phyloP scores from a whole-genome alignment of 2,329 filamentous ascomycete genomes.

The Erysiphe neolycopersici region DNA sequence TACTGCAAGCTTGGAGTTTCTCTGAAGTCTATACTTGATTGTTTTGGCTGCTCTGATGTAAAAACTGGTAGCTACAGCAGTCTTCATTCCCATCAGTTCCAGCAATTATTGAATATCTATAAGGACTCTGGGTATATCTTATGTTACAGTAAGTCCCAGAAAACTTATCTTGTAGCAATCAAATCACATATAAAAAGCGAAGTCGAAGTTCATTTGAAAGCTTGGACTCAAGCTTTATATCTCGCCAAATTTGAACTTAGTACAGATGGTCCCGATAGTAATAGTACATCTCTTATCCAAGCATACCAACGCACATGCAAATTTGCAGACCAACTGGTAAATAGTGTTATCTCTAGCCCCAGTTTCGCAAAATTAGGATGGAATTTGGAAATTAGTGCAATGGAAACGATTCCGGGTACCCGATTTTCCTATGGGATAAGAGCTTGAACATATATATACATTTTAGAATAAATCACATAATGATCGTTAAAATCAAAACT shows the following conservation, averaged over 20 bases:
- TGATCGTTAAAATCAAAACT: no score
- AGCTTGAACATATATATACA: neutral
- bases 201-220: constrained; percentile 25
- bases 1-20: constrained; percentile 26
- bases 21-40: constrained; percentile 12
- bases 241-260: constrained; percentile 1
- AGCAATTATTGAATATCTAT: constrained; percentile 23
- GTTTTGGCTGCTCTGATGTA: constrained; percentile 1
- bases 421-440: constrained; percentile 9
- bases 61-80: constrained; percentile 5
- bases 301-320: constrained; percentile 1
- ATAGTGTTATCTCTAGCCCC: neutral
- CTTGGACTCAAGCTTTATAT: constrained; percentile 32
- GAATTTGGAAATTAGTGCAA: constrained; percentile 33
- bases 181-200: constrained; percentile 24
- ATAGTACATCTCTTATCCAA: neutral
- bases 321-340: neutral
- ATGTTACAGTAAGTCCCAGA: constrained; percentile 21
- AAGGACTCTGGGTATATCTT: constrained; percentile 30
- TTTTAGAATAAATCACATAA: no score
- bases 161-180: constrained; percentile 29
- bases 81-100: constrained; percentile 9
- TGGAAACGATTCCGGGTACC: constrained; percentile 35
- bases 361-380: constrained; percentile 27
- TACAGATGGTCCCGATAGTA: neutral